Conservation (phyloP, 2,329 filamentous ascomycete genomes). For the Geosmithia flava region DNA sequence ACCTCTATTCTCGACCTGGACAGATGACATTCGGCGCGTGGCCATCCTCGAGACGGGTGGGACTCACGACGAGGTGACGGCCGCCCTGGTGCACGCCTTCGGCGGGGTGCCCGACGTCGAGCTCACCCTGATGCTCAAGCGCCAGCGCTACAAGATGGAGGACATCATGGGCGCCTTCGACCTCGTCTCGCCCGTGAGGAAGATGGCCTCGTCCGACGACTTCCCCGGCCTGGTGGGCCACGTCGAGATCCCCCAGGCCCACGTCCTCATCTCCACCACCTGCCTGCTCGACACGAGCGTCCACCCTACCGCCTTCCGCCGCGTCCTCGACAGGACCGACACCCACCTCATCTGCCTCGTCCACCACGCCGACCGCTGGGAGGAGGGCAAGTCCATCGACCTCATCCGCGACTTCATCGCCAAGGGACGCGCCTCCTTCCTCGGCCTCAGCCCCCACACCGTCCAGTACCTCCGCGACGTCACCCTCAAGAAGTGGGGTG, state of each 20-base stretch:
- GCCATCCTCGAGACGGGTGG: constrained; percentile 13
- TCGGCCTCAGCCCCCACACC: constrained; percentile 14
- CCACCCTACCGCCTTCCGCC: constrained; percentile 6
- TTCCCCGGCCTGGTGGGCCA: constrained; percentile 5
- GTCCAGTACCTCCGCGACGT: constrained; percentile 10
- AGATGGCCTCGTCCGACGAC: constrained; percentile 5
- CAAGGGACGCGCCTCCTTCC: constrained; percentile 10
- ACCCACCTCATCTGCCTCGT: constrained; percentile 14
- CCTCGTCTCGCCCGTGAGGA: constrained; percentile 8
- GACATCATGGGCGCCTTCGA: constrained; percentile 12
- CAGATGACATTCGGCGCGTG: constrained; percentile 4
- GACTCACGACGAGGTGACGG: constrained; percentile 13
- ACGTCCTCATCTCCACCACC: constrained; percentile 14
- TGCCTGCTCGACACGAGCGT: constrained; percentile 13
- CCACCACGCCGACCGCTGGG: constrained; percentile 15
- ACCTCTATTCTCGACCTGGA: no score
- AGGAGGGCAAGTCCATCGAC: constrained; percentile 8
- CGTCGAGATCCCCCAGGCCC: constrained; percentile 5
- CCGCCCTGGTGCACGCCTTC: constrained; percentile 13
- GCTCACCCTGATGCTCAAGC: constrained; percentile 9
- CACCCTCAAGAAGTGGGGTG: constrained; percentile 9
- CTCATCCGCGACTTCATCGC: constrained; percentile 8
- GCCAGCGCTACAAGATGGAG: constrained; percentile 13
- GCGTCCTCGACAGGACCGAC: constrained; percentile 8
- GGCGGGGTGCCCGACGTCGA: constrained; percentile 9